Base-by-base conservation (phyloP, 768 basidiomycete species). In the Piloderma croceum region DNA sequence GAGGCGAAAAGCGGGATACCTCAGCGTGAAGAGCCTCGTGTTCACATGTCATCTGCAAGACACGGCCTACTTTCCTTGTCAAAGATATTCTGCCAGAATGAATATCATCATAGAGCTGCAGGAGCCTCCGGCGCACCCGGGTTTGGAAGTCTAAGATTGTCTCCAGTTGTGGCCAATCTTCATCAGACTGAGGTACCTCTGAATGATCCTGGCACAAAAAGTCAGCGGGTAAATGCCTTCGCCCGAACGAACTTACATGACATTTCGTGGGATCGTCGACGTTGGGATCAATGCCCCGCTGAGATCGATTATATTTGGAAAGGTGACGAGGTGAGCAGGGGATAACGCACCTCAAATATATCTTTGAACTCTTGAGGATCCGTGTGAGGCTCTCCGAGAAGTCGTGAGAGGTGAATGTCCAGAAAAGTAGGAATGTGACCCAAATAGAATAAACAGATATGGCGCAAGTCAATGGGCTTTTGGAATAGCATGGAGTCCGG, bases 361-460 rank as follows among this genome's bases (percentile, higher is more conserved):
- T 77, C 63, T 83, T 90, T 90, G 67, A 84, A 94, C 38, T 74
- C 65, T 44, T 84, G 74, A 1, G 96, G 96, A 47, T 91, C 80
- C 0, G 91, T 90, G 51, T 89, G 77, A 1, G 82, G 77, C 50
- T 92, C 85, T 29, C 77, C 55, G 37, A 96, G 59, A 10, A 90
- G 61, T 36, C 73, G 71, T 3, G 88, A 87, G 35, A 94, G 62
- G 54, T 94, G 85, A 18, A 96, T 96, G 53, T 96, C 93, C 46
- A 93, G 61, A 67, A 94, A 96, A 15, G 88, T 73, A 2, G 90
- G 90, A 34, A 97, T 90, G 58, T 98, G 96, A 0, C 94, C 94
- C 10, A 90, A 56, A 61, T 97, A 97, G 65, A 99, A 99, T n/a
- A 98, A 71, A 54, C 91, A 94, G 42, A 94, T 91, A 60, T 98